Evolutionary conservation across 371 early-diverging fungal species (phyloP), one percentile per base, ranked within the genome.

Genomic region (Nematocida ausubeli): DNA sequence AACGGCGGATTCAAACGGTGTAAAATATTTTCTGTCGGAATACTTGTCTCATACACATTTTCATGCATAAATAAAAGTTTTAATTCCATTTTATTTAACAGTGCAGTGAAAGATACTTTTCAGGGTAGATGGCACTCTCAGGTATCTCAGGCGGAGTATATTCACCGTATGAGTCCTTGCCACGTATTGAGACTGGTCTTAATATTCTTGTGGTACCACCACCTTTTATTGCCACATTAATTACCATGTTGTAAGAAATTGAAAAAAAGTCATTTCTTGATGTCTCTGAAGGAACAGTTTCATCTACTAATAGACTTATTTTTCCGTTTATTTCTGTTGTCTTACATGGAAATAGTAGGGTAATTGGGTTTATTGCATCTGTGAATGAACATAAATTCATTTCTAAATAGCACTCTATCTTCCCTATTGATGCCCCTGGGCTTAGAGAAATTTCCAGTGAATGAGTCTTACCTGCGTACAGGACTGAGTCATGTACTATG

Each of bases 111-210:
- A 75, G 68, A 58, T 66, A 52, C 42, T 75, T 65, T 47, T 64
- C 66, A 24, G 78, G 78, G 34, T 66, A 75, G 67, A 66, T 75
- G 40, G 78, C 9, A 28, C 78, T 75, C n/a, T 75, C 78, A 16
- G 63, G 78, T 4, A 75, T 44, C 28, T 66, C 68, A 4, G 78
- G 65, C 1, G 67, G 78, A 35, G 55, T 16, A 32, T 75, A 64
- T 16, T 54, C 55, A 14, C 78, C 78, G 5, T 47, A 28, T 50
- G 56, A 16, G 14, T 34, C 28, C n/a, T 56, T 75, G n/a, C 68
- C 47, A 26, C 78, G 40, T 2, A 75, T 49, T 19, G 65, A 63
- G 6, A 75, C 24, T 2, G n/a, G 16, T 51, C 37, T 64, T 4
- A 44, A 3, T 42, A 75, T 54, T 19, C 24, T 9, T 2, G 50